A percentile compares a stretch with the other conserved stretches of the same genome.
phyloP scores from a whole-genome alignment of 2,329 filamentous ascomycete genomes.

The Colletotrichum sp. region DNA sequence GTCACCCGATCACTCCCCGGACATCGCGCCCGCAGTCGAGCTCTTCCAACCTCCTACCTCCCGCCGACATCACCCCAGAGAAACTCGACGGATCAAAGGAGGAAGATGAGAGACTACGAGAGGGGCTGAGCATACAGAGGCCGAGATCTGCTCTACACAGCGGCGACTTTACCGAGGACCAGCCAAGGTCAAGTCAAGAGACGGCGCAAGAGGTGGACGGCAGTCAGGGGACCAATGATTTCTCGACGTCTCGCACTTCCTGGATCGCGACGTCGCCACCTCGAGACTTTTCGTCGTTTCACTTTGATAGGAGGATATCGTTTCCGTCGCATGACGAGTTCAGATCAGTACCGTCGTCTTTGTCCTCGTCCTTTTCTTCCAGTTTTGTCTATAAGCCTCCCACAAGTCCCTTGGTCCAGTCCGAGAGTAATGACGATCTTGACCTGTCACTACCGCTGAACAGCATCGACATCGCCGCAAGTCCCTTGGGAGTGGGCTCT shows the following conservation, averaged over 20 bases:
- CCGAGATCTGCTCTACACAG: slow-evolving; percentile 79
- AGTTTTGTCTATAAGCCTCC: slow-evolving; percentile 87
- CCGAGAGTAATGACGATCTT: slow-evolving; percentile 81
- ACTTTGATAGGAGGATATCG: slow-evolving; percentile 40
- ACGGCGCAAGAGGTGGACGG: not conserved
- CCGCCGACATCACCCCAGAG: slow-evolving; percentile 54
- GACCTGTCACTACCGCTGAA: slow-evolving; percentile 64
- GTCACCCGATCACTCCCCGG: slow-evolving; percentile 39
- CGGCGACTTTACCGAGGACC: slow-evolving; percentile 64
- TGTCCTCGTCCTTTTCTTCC: slow-evolving; percentile 76
- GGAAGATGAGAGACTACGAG: slow-evolving; percentile 50
- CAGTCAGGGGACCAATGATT: slow-evolving; percentile 2
- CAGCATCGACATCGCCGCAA: slow-evolving; percentile 52
- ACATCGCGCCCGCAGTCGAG: slow-evolving; percentile 40
- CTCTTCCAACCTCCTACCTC: slow-evolving; percentile 47
- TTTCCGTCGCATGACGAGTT: slow-evolving; percentile 40
- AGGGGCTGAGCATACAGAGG: slow-evolving; percentile 74
- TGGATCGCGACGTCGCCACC: slow-evolving; percentile 66
- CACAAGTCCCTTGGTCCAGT: slow-evolving; percentile 90
- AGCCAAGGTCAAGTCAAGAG: not conserved
- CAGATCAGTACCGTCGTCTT: slow-evolving; percentile 59
- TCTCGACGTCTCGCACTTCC: slow-evolving; percentile 25
- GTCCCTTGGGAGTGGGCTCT: slow-evolving; percentile 35
- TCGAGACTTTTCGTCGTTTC: slow-evolving; percentile 53
- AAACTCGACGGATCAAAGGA: slow-evolving; percentile 30